Conservation (phyloP, 768 basidiomycete species). For the Gyrodon lividus region DNA sequence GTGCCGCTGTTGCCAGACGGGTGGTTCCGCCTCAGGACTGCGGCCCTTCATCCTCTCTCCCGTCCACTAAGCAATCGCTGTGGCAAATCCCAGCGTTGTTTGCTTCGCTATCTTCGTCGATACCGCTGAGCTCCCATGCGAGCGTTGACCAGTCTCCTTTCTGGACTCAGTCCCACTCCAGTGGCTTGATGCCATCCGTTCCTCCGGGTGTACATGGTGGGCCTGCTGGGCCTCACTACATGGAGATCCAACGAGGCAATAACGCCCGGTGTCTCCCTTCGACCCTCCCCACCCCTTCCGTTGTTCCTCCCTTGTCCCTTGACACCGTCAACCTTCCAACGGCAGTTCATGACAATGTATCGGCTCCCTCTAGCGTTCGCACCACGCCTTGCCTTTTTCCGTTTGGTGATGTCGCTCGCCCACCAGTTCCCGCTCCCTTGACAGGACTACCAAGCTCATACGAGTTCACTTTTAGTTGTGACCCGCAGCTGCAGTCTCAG, state of each 20-base stretch:
- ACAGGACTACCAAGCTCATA: not conserved
- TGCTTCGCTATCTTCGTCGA: not conserved
- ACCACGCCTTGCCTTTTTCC: not conserved
- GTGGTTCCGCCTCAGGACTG: too few relatives aligned
- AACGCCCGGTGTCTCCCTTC: not conserved
- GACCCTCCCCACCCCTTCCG: not conserved
- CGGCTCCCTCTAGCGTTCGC: not conserved
- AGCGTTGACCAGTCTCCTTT: not conserved
- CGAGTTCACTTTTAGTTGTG: slow-evolving; percentile 1
- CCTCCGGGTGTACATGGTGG: not conserved
- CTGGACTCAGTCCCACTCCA: not conserved
- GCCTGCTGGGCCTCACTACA: not conserved
- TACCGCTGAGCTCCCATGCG: not conserved
- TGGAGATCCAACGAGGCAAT: not conserved
- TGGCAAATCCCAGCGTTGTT: not conserved
- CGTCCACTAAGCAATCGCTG: not conserved
- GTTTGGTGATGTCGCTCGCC: not conserved
- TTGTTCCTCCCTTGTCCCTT: not conserved
- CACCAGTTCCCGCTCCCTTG: not conserved
- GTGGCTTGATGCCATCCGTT: not conserved
- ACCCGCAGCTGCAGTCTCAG: not conserved
- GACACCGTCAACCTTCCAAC: not conserved
- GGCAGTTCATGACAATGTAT: not conserved
- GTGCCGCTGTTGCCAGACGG: not conserved
- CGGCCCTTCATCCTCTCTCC: not conserved